phyloP scores from a whole-genome alignment of 192 early-diverging fungal species.

The Diversispora epigaea region DNA sequence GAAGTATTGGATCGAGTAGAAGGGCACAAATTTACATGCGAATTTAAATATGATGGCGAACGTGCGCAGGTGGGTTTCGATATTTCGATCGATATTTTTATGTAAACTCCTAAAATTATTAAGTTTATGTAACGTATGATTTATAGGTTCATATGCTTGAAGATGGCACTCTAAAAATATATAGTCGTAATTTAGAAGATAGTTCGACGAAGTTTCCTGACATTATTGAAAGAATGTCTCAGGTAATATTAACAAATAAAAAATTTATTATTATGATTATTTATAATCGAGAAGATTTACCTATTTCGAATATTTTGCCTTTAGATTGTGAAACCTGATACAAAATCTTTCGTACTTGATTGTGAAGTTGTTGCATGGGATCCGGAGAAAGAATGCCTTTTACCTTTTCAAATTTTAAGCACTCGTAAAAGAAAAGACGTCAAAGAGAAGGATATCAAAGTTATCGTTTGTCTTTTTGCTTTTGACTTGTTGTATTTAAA shows the following conservation, averaged over 20 bases:
- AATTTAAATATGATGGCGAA: slow-evolving; percentile 95
- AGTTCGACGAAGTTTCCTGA: slow-evolving; percentile 92
- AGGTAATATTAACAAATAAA: slow-evolving; percentile 49
- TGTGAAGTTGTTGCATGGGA: slow-evolving; percentile 99
- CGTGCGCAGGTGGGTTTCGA: slow-evolving; percentile 63
- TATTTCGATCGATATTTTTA: not conserved
- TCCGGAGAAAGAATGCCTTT: slow-evolving; percentile 73
- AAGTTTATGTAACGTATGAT: not conserved
- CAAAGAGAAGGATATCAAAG: slow-evolving; percentile 85
- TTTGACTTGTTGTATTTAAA: slow-evolving; percentile 97
- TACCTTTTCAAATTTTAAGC: slow-evolving; percentile 95
- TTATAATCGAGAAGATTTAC: not conserved
- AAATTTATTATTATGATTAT: not conserved
- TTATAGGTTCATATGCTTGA: slow-evolving; percentile 79
- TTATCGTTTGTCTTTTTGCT: slow-evolving; percentile 94
- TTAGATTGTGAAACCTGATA: slow-evolving; percentile 56
- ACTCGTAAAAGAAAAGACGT: slow-evolving; percentile 97
- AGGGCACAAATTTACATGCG: slow-evolving; percentile 90
- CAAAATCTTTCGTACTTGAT: slow-evolving; percentile 91
- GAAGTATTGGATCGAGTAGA: slow-evolving; percentile 96
- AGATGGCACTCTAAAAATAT: slow-evolving; percentile 77
- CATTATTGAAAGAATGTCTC: slow-evolving; percentile 73
- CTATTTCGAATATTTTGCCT: not conserved
- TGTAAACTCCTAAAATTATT: not conserved
- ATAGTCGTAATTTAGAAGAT: slow-evolving; percentile 95